Base-by-base conservation (phyloP, 2,329 filamentous ascomycete genomes). In the Exophiala calicioides region DNA sequence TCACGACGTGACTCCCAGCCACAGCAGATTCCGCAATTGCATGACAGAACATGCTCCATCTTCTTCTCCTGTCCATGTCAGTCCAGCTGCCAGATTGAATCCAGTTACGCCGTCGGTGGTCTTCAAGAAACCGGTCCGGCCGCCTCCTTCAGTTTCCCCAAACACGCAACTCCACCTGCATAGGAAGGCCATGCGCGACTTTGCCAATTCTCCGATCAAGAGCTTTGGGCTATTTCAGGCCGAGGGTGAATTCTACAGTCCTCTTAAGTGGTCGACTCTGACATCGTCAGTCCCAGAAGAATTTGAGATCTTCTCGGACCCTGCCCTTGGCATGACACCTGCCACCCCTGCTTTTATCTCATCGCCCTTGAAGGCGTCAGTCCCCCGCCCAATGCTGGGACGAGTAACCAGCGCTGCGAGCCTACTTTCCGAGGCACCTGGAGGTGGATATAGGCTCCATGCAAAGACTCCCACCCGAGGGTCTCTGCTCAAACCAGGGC, bases 81-180 rank as follows among this genome's bases (percentile, higher is more conserved):
- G 50, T 39, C 44, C 54, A 12, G 24, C 9, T 13, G 9, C 15
- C 9, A 10, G 20, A 29, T n/a, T 44, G 13, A 51, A 52, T 31
- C 55, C 54, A n/a, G 44, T 53, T 16, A 58, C 55, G 16, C 55
- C 56, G 20, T 39, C 56, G 20, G 46, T 58, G 3, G 24, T 90
- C 58, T 89, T 93, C 66, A 85, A 95, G 64, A 89, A 86, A 71
- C 78, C 78, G 44, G 70, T 72, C 12, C 76, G 78, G 45, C 78
- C 81, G 21, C 87, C 81, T 3, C 76, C 87, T 43, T 95, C 91
- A 1, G 85, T 88, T 13, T 97, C 91, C 10, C 91, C 93, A 2
- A 94, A 93, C 63, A 96, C 91, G 7, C 95, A 95, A 62, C 77
- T 97, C 15, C 84, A 85, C 47, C 83, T 93, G 57, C 93, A 97